Evolutionary conservation across 805 yeast species (phyloP).

Genomic region (Metschnikowia noctiluminum): DNA sequence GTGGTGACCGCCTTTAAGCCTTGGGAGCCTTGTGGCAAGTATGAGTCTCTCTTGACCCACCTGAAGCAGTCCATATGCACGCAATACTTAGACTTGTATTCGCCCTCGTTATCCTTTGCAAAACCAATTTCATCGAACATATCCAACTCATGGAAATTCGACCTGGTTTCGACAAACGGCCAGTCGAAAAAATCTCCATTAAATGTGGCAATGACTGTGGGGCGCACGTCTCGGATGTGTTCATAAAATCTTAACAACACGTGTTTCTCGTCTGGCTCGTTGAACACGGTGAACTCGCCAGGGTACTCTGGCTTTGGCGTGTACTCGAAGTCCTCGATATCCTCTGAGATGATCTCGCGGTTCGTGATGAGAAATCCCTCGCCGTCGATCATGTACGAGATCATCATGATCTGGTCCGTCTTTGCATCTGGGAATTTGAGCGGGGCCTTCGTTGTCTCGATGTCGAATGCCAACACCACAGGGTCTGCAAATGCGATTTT

Average conservation of each 20-base stretch:
- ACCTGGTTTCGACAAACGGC: slow-evolving; percentile 94
- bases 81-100: slow-evolving; percentile 88
- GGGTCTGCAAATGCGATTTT: slow-evolving; percentile 96
- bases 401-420: slow-evolving; percentile 96
- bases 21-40: slow-evolving; percentile 97
- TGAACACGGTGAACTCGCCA: slow-evolving; percentile 84
- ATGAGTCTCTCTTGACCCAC: slow-evolving; percentile 98
- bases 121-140: slow-evolving; percentile 95
- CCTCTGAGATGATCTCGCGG: slow-evolving; percentile 89
- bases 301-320: slow-evolving; percentile 96
- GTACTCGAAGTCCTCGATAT: slow-evolving; percentile 94
- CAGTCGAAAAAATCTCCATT: slow-evolving; percentile 99
- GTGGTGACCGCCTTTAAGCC: slow-evolving; percentile 98
- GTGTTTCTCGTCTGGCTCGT: slow-evolving; percentile 81
- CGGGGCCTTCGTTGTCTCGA: slow-evolving; percentile 96
- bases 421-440: slow-evolving; percentile 91
- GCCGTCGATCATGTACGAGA: slow-evolving; percentile 98
- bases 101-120: slow-evolving; percentile 83
- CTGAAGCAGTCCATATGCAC: slow-evolving; percentile 96
- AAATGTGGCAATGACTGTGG: slow-evolving; percentile 96
- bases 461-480: slow-evolving; percentile 93
- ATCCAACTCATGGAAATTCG: slow-evolving; percentile 76
- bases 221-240: slow-evolving; percentile 81
- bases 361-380: slow-evolving; percentile 93
- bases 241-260: slow-evolving; percentile 77